Base-by-base conservation (phyloP, 2,329 filamentous ascomycete genomes). In the Pyrenophora tritici-repentis region DNA sequence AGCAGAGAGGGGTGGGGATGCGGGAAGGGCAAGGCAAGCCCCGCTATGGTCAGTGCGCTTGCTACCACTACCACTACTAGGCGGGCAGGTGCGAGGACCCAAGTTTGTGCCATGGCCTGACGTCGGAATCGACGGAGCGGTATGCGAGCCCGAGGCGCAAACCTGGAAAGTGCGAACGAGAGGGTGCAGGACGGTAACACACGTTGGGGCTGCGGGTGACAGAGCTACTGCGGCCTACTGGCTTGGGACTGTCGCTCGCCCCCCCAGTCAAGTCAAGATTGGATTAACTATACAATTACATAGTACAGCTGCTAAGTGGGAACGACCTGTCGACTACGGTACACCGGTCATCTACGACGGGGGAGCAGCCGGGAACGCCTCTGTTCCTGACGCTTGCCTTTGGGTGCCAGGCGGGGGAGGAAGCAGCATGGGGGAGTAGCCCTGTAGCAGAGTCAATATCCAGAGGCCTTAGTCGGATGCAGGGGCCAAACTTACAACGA, bases 361-460 rank as follows among this genome's bases (percentile, higher is more conserved):
- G 47, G 75, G 79, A 35, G 73, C 75, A 24, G 81, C 77, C 53
- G 79, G 68, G 24, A 81, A 75, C 22, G 79, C 75, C 56, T 79
- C 75, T 33, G 81, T 81, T 6, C 73, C 73, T 38, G 78, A 75
- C 16, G 68, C 75, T 45, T 62, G 55, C 17, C 65, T 65, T 32
- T 58, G 58, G 16, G 50, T 55, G 33, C 52, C 70, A 24, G 75
- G 71, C 38, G 78, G 70, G 10, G 84, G 82, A 42, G 85, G 85
- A 48, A 88, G 68, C 72, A 88, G 86, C 43, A 88, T 75, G 13
- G 84, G 84, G 72, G 88, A 80, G 64, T 88, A 88, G 36, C 83
- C 77, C 59, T 61, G 59, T 44, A 40, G 47, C 37, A 56, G 26
- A 37, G 42, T 63, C 51, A 62, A 54, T 45, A 39, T 33, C 35